Evolutionary conservation across 2,329 filamentous ascomycete species (phyloP).

Genomic region (Aureobasidium zeae): DNA sequence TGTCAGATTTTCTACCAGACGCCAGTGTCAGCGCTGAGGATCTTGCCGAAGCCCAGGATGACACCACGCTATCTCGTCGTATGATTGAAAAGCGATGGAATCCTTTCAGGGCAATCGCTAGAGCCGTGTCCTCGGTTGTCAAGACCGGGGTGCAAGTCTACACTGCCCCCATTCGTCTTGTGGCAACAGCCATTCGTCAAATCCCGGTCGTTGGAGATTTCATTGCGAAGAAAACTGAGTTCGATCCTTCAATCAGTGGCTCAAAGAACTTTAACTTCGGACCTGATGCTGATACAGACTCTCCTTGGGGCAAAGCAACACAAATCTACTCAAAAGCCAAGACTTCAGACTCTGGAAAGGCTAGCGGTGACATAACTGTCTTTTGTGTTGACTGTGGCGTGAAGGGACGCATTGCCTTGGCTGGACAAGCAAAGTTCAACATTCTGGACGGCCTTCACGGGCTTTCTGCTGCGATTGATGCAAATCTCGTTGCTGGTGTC

Average conservation of each 20-base stretch:
- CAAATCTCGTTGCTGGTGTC: constrained; percentile 4
- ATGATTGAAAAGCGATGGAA: background rate
- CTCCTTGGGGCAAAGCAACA: constrained; percentile 10
- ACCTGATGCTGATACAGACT: constrained; percentile 1
- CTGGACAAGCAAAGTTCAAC: constrained; percentile 9
- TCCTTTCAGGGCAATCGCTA: background rate
- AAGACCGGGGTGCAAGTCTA: background rate
- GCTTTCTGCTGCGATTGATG: constrained; percentile 1
- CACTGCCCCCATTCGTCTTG: background rate
- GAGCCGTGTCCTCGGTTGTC: background rate
- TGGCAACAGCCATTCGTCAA: background rate
- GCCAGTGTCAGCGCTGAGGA: background rate
- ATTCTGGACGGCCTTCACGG: constrained; percentile 2
- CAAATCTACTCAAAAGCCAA: constrained; percentile 5
- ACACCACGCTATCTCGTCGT: background rate
- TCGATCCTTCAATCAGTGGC: constrained; percentile 2
- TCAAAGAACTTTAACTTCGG: background rate
- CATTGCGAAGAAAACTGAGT: constrained; percentile 2
- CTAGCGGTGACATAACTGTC: background rate
- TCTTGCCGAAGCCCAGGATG: background rate
- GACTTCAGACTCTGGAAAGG: background rate
- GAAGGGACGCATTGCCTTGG: constrained; percentile 3
- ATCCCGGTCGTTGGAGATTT: constrained; percentile 5
- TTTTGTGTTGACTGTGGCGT: constrained; percentile 11
- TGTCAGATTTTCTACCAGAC: constrained; percentile 2